Base-by-base conservation (phyloP, 345 rosid genomes). In the Linum tenue region DNA sequence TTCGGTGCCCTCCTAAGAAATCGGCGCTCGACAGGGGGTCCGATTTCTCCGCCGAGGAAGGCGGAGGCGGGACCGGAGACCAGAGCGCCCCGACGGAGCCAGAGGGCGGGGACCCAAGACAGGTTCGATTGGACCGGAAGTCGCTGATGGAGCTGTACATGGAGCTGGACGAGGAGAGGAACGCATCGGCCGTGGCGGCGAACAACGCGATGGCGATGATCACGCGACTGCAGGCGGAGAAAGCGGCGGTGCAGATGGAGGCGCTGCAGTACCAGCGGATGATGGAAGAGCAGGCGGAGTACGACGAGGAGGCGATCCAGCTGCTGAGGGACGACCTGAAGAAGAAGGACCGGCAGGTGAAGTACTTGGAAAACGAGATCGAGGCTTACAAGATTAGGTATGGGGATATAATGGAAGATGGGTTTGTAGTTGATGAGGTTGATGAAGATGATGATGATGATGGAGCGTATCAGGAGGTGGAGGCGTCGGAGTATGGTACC, bases 211-310 rank as follows among this genome's bases (percentile, higher is more conserved):
- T 90, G 90, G 96, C 95, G 36, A 94, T 94, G 96, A 90, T 90
- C 70, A 90, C 95, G 0, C 67, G 95, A 75, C 78, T 94, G 68
- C 99, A 94, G 70, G 88, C 78, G 3, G 96, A 94, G 69, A 90
- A 90, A 76, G 91, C 95, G 0, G 89, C 92, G 4, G 86, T 90
- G 61, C 99, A 90, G 68, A 94, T 94, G 99, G 97, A 94, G 64
- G 99, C 99, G 2, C 77, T 90, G 61, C 97, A 94, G 79, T 94
- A 88, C 70, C 95, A 88, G 75, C 88, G 99, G 77, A 86, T 94
- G 97, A 88, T 94, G 96, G 97, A 94, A 69, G 99, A 94, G 73
- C 92, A 90, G 76, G 95, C 95, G 38, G 91, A 90, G 67, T 94
- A 86, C 59, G 97, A 90, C 55, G 82, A 88, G 69, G 97, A 94